These are phyloP conservation scores for Ceratocystis lukuohia DNA, from an alignment of 2,329 filamentous ascomycete genomes.

Conservation along the genomic window DNA sequence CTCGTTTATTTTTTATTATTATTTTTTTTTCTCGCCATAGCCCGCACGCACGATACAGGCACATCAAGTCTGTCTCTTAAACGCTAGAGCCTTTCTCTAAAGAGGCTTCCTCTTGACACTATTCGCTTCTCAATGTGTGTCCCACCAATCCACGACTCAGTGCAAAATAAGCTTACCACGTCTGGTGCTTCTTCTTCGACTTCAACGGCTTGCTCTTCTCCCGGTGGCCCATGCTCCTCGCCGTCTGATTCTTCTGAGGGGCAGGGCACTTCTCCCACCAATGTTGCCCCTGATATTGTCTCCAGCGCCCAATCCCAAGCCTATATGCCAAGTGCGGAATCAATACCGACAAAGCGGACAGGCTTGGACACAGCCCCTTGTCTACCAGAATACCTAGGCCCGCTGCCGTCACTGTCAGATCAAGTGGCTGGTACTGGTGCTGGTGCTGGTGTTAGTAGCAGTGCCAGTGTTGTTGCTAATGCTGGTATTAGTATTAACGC, in stretches of 20 bases:
- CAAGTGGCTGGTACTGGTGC: background rate
- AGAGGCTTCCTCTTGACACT: background rate
- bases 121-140: conserved; percentile 14
- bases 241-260: background rate
- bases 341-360: background rate
- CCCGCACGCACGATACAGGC: background rate
- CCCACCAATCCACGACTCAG: conserved; percentile 10
- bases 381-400: background rate
- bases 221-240: background rate
- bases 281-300: background rate
- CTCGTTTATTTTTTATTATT: too few relatives aligned
- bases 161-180: conserved; percentile 8
- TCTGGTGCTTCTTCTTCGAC: background rate
- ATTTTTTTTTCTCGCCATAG: background rate
- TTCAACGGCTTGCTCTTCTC: background rate
- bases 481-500: too few relatives aligned
- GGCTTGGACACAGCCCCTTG: background rate
- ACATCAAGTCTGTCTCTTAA: background rate
- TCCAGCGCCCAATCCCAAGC: background rate
- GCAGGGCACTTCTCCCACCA: background rate
- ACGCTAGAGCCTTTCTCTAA: background rate
- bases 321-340: background rate
- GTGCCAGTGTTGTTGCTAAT: too few relatives aligned
- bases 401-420: background rate
- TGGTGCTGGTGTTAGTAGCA: too few relatives aligned